A percentile compares a stretch with the other conserved stretches of the same genome.
Evolutionary conservation across 2,329 filamentous ascomycete species (phyloP).

Genomic region (Neonectria ditissima): DNA sequence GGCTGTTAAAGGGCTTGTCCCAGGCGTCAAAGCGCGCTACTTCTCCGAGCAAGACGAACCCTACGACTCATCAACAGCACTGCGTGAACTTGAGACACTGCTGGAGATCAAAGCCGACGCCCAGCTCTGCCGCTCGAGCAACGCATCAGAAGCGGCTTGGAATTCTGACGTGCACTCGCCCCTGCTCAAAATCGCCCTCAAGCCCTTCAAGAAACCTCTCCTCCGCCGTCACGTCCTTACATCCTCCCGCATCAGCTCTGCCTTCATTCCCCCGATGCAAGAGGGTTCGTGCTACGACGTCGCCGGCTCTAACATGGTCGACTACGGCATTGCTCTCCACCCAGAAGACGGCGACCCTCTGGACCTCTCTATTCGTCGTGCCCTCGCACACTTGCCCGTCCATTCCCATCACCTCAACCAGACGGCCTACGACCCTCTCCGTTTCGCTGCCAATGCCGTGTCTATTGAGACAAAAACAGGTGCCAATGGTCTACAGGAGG

Average conservation of each 20-base stretch:
- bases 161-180: constrained; percentile 18
- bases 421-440: constrained; percentile 12
- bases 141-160: constrained; percentile 15
- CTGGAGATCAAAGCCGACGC: constrained; percentile 7
- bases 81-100: constrained; percentile 8
- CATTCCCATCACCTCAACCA: constrained; percentile 11
- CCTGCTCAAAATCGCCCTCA: constrained; percentile 13
- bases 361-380: neutral
- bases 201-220: constrained; percentile 1
- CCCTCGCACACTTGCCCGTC: neutral
- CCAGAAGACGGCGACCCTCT: constrained; percentile 3
- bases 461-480: constrained; percentile 16
- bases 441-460: constrained; percentile 9
- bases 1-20: neutral
- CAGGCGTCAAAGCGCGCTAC: neutral
- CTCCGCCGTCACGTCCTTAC: constrained; percentile 9
- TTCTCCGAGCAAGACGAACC: constrained; percentile 5
- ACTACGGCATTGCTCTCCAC: constrained; percentile 14
- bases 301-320: constrained; percentile 19
- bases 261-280: constrained; percentile 16
- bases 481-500: constrained; percentile 9
- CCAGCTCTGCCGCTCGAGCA: constrained; percentile 1
- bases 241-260: constrained; percentile 7
- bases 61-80: neutral
- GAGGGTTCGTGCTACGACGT: constrained; percentile 14